Conservation (phyloP, 2,329 filamentous ascomycete genomes). For the Dactylonectria estremocensis region DNA sequence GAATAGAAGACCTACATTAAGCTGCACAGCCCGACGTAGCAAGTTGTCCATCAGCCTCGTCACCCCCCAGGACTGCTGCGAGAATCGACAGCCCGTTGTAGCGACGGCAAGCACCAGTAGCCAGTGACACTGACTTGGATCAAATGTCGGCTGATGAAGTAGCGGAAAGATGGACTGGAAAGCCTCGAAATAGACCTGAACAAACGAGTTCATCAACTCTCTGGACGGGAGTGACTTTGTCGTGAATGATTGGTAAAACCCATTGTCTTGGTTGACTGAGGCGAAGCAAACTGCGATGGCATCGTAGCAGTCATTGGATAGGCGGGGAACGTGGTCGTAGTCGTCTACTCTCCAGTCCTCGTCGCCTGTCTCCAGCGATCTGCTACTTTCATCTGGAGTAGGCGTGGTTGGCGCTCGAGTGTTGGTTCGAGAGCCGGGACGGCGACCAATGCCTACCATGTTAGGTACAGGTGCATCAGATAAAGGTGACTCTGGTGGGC, state of each 20-base stretch:
- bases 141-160: neutral
- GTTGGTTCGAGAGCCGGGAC: neutral
- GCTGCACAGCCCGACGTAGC: neutral
- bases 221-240: neutral
- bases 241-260: neutral
- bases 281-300: neutral
- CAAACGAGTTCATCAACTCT: neutral
- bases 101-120: neutral
- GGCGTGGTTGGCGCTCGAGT: neutral
- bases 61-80: neutral
- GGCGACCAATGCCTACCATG: neutral
- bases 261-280: conserved; percentile 5
- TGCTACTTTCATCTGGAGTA: neutral
- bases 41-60: neutral
- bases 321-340: neutral
- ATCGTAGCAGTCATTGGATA: neutral
- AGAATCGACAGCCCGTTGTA: neutral
- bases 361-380: neutral
- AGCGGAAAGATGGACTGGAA: neutral
- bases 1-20: neutral
- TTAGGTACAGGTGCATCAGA: neutral
- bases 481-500: neutral
- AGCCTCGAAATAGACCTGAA: neutral
- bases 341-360: conserved; percentile 1
- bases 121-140: neutral